These are phyloP conservation scores for Trebouxia gelatinosa DNA, from an alignment of 163 green algal species.

Conservation along the genomic window DNA sequence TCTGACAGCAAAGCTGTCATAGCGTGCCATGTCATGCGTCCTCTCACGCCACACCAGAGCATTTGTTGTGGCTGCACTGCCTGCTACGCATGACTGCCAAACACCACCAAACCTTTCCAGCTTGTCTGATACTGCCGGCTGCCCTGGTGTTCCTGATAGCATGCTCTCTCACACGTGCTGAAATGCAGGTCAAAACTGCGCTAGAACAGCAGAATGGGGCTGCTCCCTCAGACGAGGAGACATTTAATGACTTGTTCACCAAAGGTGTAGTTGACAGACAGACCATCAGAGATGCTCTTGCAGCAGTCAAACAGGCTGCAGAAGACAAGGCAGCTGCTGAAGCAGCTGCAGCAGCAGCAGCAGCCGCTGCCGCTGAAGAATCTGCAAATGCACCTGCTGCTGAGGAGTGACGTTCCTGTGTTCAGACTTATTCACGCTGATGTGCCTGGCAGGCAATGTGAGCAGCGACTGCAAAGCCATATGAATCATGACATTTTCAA, in stretches of 20 bases:
- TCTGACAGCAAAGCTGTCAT: too few species aligned
- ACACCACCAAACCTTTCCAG: too few species aligned
- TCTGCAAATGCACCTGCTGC: neutral
- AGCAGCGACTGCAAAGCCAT: constrained; percentile 3
- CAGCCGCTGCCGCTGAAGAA: neutral
- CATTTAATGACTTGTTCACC: neutral
- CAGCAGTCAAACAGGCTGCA: constrained; percentile 8
- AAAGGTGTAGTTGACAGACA: neutral
- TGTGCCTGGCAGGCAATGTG: too few species aligned
- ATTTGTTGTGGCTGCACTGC: too few species aligned
- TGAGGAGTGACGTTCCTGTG: neutral
- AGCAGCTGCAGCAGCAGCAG: constrained; percentile 19
- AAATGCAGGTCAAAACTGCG: neutral
- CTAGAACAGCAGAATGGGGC: constrained; percentile 11
- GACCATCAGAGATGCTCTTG: neutral
- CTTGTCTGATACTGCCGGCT: too few species aligned
- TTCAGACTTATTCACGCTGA: too few species aligned
- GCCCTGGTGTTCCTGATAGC: too few species aligned
- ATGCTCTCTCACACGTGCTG: too few species aligned
- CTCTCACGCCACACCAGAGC: neutral
- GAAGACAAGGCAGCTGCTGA: constrained; percentile 6
- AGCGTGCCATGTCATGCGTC: too few species aligned
- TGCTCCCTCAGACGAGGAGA: constrained; percentile 1
- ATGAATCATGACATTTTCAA: neutral
- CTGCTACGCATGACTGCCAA: too few species aligned